Percentiles rank a stretch among this genome's conserved stretches.
These are phyloP conservation scores for Fusarium continuum DNA, from an alignment of 2,329 filamentous ascomycete species.

Conservation along the genomic window DNA sequence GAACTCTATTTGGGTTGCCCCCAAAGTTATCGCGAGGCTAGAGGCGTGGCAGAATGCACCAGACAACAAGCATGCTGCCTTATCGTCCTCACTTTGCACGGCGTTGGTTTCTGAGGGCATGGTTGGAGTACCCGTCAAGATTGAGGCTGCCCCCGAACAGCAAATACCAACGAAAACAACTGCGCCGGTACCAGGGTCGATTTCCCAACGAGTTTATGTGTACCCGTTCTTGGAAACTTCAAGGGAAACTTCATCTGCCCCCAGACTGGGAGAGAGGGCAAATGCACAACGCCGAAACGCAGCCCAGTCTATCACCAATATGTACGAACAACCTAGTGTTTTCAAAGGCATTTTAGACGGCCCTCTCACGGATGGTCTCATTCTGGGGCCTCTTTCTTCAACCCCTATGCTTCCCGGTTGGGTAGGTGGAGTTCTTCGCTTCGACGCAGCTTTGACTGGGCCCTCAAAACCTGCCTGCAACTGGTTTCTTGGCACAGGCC, in stretches of 20 bases:
- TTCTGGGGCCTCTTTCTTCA: neutral
- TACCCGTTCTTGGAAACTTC: too few relatives aligned
- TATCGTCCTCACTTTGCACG: too few relatives aligned
- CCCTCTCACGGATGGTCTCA: neutral
- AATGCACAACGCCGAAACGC: neutral
- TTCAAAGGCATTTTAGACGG: neutral
- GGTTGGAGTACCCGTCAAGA: too few relatives aligned
- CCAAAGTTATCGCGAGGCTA: neutral
- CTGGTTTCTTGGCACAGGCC: neutral
- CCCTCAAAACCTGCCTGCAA: neutral
- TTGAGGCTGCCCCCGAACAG: too few relatives aligned
- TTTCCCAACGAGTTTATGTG: too few relatives aligned
- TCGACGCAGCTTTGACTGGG: neutral
- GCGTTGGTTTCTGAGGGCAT: too few relatives aligned
- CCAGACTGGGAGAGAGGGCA: neutral
- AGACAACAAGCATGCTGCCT: too few relatives aligned
- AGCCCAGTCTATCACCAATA: neutral
- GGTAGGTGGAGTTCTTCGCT: neutral
- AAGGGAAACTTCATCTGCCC: too few relatives aligned
- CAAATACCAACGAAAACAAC: too few relatives aligned
- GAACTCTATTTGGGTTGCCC: neutral
- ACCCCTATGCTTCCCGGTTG: neutral
- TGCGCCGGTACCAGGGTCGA: too few relatives aligned
- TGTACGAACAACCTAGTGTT: constrained; percentile 1
- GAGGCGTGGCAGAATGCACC: neutral